Base-by-base conservation (phyloP, 306 rosid genomes). In the Sesbania bispinosa region DNA sequence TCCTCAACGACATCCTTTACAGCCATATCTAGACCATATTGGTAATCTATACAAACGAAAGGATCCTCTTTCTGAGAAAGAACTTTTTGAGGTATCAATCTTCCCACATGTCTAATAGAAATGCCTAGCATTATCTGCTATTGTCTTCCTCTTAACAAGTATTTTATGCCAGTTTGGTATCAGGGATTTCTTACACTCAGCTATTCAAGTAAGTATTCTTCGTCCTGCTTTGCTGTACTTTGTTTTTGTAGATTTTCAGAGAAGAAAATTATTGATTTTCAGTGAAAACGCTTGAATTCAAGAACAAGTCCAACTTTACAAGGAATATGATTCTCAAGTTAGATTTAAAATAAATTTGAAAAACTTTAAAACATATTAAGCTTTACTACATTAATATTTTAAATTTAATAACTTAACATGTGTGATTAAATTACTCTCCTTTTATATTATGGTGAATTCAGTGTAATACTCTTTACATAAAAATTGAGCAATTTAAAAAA, bases 131-230 rank as follows among this genome's bases (percentile, higher is more conserved):
- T 13, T 36, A 13, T 55, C 65, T 27, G n/a, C n/a, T n/a, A n/a
- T n/a, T 64, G 19, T 53, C 24, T 42, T 78, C 29, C 43, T 75
- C 57, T 14, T 80, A 68, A 83, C 81, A 71, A 21, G 38, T 82
- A 32, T 82, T 51, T 61, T 35, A 9, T 83, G 71, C 43, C 87
- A 90, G 96, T 70, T 84, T 58, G 88, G 87, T 67, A 71, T 84
- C 75, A 84, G 96, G 81, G 96, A 90, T 65, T 80, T 76, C 52
- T 78, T 88, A 77, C 87, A 86, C 81, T 79, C 89, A 47, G 91
- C 93, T 51, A 67, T 82, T 64, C 88, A 81, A 82, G 96, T 90
- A 69, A 65, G 83, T 59, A 80, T 54, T 74, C 72, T 65, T 66
- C 61, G 27, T 13, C 33, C 43, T 24, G 35, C 26, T 19, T 60